These are phyloP conservation scores for Bocquillonia castaneifolia DNA, from an alignment of 441 rosid species.

Conservation along the genomic window DNA sequence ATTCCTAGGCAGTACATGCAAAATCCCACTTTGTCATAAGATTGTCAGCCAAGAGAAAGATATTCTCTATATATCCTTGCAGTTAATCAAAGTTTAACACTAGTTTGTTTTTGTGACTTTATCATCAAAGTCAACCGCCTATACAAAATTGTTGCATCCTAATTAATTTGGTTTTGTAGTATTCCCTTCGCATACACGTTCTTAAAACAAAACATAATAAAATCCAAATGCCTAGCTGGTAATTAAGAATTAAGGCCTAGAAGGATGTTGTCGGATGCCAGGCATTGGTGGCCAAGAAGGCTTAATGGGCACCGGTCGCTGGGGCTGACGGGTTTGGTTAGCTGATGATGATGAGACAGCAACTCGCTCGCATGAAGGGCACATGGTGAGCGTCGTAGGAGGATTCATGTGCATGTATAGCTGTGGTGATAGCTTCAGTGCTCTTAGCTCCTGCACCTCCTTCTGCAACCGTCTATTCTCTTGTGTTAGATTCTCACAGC, in stretches of 20 bases:
- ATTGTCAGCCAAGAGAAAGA: neutral
- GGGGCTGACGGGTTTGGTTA: slow-evolving; percentile 19
- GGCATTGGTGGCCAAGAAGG: slow-evolving; percentile 59
- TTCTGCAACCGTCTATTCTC: slow-evolving; percentile 81
- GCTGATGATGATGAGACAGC: slow-evolving; percentile 36
- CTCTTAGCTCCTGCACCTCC: slow-evolving; percentile 78
- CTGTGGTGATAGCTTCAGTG: slow-evolving; percentile 66
- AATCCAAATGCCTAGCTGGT: neutral
- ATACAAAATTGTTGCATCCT: slow-evolving; percentile 19
- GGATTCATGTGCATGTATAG: slow-evolving; percentile 84
- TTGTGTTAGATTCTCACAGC: slow-evolving; percentile 77
- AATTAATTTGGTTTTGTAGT: neutral
- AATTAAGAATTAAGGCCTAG: slow-evolving; percentile 26
- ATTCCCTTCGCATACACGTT: slow-evolving; percentile 1
- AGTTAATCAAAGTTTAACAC: slow-evolving; percentile 8
- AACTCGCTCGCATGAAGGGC: slow-evolving; percentile 89
- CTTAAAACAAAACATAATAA: neutral
- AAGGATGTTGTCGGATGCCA: slow-evolving; percentile 25
- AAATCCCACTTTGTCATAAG: slow-evolving; percentile 6
- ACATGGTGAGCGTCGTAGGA: slow-evolving; percentile 94
- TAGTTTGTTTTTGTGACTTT: slow-evolving; percentile 4
- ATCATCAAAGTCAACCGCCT: neutral
- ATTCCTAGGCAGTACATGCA: too few relatives aligned
- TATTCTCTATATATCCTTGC: slow-evolving; percentile 9
- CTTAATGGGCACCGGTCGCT: slow-evolving; percentile 33